Evolutionary conservation across 2,329 filamentous ascomycete species (phyloP), one percentile per base, ranked within the genome.

Genomic region (Didymella keratinophila): DNA sequence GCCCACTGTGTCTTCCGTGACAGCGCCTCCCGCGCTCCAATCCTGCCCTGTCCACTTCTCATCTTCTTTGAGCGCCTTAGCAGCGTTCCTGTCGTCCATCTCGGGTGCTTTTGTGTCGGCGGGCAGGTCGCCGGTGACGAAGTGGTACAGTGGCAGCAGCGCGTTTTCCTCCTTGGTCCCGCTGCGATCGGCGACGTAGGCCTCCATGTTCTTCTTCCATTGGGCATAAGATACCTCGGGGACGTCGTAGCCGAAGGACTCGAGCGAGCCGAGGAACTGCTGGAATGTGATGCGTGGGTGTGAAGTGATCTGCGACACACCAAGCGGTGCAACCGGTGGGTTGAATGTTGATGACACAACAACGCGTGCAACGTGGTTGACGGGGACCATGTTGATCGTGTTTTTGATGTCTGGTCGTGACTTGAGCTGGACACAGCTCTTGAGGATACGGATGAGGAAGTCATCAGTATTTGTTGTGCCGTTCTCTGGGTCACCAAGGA

Each of bases 301-400:
- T 2, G 86, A 86, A 1, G 92, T 96, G 46, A 95, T 88, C 66
- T 96, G 92, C 1, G 87, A 84, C 5, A 96, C 91, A 59, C 84
- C 81, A 3, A 87, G 77, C 3, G 80, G 80, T 12, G 71, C 66
- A n/a, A 74, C 66, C 0, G 87, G 82, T 0, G 88, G 88, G 70
- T 89, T 84, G 67, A 96, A 83, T 0, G 87, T 84, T 5, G 89
- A 82, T 0, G 93, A 91, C 18, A 92, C 87, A 25, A 96, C 89
- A 8, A 96, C 86, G n/a, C 86, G 84, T 1, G 89, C 86, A 34
- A 97, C 93, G 65, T 96, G 92, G 62, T 87, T 87, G 25, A 97
- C 93, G 0, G 94, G 93, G 0, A 97, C 90, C 76, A 89, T 87
- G 80, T 97, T 98, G 76, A 97, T 87, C 0, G 92, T 91, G 80